phyloP scores from a whole-genome alignment of 257 asterid species.

The Cruciata laevipes region DNA sequence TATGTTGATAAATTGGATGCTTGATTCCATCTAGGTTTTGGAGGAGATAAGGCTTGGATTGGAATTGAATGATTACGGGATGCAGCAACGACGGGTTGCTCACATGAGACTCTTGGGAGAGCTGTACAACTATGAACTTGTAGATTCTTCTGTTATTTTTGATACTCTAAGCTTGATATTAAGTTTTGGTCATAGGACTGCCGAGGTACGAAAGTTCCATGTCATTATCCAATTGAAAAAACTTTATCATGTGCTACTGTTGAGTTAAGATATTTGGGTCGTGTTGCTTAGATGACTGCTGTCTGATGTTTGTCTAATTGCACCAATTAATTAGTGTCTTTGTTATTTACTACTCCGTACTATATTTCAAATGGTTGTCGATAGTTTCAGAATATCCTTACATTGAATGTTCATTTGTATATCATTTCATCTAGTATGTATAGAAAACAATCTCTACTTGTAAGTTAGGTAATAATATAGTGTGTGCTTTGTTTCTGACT shows the following conservation, averaged over 20 bases:
- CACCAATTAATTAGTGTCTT: not conserved
- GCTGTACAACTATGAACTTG: constrained; percentile 90
- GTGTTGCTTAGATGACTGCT: not conserved
- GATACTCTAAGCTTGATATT: constrained; percentile 82
- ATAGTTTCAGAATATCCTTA: not conserved
- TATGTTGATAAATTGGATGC: constrained; percentile 7
- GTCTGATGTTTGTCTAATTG: not conserved
- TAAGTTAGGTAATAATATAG: not conserved
- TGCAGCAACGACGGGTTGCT: constrained; percentile 90
- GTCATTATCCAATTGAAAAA: not conserved
- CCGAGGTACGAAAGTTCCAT: constrained; percentile 54
- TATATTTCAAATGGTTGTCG: not conserved
- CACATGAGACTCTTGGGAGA: constrained; percentile 95
- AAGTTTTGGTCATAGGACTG: constrained; percentile 78
- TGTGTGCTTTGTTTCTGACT: not conserved
- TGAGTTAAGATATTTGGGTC: not conserved
- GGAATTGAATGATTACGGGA: constrained; percentile 88
- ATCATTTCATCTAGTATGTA: too few species aligned
- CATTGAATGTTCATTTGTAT: too few species aligned
- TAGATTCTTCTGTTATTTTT: constrained; percentile 90
- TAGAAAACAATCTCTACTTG: too few species aligned
- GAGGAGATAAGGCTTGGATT: constrained; percentile 88
- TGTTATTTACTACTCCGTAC: not conserved
- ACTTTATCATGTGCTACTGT: not conserved
- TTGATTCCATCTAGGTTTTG: constrained; percentile 56